Base-by-base conservation (phyloP, 225 moss, liverwort and hornwort species). In the Sphagnum tenellum region DNA sequence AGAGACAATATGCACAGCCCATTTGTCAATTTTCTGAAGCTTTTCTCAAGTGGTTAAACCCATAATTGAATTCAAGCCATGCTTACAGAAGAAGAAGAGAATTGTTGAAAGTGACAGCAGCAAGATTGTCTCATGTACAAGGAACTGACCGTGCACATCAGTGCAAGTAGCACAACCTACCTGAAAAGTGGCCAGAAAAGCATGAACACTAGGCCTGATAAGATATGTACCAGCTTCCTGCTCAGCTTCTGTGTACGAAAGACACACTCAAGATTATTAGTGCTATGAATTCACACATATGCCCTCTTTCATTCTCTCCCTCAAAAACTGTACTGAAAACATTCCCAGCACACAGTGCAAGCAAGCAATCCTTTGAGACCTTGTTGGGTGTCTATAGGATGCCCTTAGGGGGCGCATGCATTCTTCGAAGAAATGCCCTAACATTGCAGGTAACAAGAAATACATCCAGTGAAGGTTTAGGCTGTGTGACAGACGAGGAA, bases 141-240 rank as follows among this genome's bases (percentile, higher is more conserved):
- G 29, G 29, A 29, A 29, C 29, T 29, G 29, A 29, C 29, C 29
- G 1, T 29, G 29, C 29, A 0, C 29, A 29, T 29, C 29, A 29
- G 29, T 1, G 29, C 29, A 29, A 29, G 29, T 29, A 29, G 29
- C 29, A 29, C 29, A 29, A 29, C 29, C 29, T 8, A 88, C 89
- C 88, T 96, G 79, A 84, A 96, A 52, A 96, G 71, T 66, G 89
- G 89, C 95, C 95, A 96, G n/a, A 84, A 89, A 6, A 89, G 81
- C 86, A 96, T 77, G 66, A 88, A 96, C 49, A 78, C 79, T 66
- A 92, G 81, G 47, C 95, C 95, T 9, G 92, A 86, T 46, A 76
- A 51, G 55, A 96, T 89, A 60, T 96, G 95, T 72, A 92, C 88
- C 73, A 96, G 69, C 77, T 95, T 95, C 68, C 91, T 78, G 77